Evolutionary conservation across 108 stramenopile species (phyloP), one percentile per base, ranked within the genome.

Genomic region (Fistulifera pelliculosa): DNA sequence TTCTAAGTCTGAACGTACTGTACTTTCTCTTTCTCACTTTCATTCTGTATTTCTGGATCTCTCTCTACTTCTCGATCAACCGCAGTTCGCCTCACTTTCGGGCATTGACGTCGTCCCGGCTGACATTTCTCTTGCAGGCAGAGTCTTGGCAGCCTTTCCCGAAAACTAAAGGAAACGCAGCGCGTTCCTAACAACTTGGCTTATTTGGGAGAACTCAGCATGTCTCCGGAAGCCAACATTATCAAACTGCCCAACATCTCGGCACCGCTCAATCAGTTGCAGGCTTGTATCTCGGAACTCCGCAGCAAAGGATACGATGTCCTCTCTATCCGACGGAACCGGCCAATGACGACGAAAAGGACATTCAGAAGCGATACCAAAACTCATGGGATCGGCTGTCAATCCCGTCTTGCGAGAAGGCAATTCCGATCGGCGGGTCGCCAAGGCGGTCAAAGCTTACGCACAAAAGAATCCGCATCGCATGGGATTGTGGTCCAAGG

Each of bases 401-500:
- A 95, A 95, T 54, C 94, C 94, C 10, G 94, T 95, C 24, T 69
- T 95, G 50, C 73, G 94, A 8, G 94, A 95, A 47, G 94, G 94
- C 11, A 95, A 95, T 66, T 81, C 79, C 27, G 94, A 95, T 71
- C 77, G 94, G 13, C 75, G 94, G 6, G 94, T 93, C 1, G 94
- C 94, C 6, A 64, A 74, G 22, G 89, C 94, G 18, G 94, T 95
- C 60, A 95, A 95, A 74, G 77, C 75, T 4, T 95, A 93, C 65
- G 94, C 94, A 16, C 80, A 87, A 70, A 92, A 90, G 80, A 95
- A 95, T 65, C 94, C 94, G 18, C 90, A 93, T 68, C 88, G 82
- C 47, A 85, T 95, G 91, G 91, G 89, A 8, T 73, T 81, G 61
- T 95, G 94, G 94, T 69, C 65, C 48, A 80, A 75, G 68, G 87